Percentiles rank a stretch among this genome's conserved stretches.
Evolutionary conservation across 169 alveolate species (phyloP).

Genomic region (Plasmodium berghei): DNA sequence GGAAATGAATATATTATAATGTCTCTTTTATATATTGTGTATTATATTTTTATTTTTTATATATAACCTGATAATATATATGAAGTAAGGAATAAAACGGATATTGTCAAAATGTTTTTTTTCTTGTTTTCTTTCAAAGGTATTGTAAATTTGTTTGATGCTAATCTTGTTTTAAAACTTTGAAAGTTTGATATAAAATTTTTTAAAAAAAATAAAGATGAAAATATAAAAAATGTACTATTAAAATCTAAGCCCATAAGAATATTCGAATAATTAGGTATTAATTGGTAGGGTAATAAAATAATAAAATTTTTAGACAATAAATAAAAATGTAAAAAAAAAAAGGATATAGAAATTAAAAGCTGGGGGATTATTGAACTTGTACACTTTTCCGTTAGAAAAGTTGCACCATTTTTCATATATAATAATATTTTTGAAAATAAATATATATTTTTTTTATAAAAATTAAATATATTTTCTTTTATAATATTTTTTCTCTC

Average conservation of each 20-base stretch:
- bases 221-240: conserved; percentile 30
- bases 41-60: not conserved
- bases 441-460: conserved; percentile 2
- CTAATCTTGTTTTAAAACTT: conserved; percentile 25
- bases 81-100: conserved; percentile 52
- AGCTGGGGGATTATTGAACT: conserved; percentile 23
- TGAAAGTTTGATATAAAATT: conserved; percentile 19
- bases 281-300: conserved; percentile 59
- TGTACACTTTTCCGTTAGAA: conserved; percentile 6
- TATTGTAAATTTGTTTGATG: conserved; percentile 25
- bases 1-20: not conserved
- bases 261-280: conserved; percentile 70
- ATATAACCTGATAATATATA: conserved; percentile 57
- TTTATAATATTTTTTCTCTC: not conserved
- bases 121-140: conserved; percentile 25
- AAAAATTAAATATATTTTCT: conserved; percentile 5
- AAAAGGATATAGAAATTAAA: conserved; percentile 41
- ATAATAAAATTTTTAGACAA: conserved; percentile 50
- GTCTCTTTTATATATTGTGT: not conserved
- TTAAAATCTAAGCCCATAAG: conserved; percentile 61
- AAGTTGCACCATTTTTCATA: conserved; percentile 2
- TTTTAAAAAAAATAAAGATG: conserved; percentile 49
- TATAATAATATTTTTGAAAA: conserved; percentile 22
- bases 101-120: conserved; percentile 53
- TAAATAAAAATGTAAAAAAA: conserved; percentile 59